Conservation (phyloP, 208 protist species). For the Tritrichomonas musculus region DNA sequence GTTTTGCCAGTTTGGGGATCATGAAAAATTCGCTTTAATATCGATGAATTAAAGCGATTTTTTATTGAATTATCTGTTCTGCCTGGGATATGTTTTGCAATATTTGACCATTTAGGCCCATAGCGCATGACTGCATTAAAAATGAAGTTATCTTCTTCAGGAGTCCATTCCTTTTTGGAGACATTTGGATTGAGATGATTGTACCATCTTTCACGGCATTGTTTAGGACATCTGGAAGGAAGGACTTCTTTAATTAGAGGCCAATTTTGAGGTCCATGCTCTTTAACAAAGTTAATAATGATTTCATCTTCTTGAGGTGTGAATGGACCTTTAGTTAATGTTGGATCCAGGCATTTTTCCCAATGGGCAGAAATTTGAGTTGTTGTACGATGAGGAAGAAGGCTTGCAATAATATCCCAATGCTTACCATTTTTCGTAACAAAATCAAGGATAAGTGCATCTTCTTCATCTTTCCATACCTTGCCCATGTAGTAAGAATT, state of each 20-base stretch:
- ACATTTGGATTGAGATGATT: slow-evolving; percentile 4
- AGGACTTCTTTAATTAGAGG: not conserved
- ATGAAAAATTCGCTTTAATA: not conserved
- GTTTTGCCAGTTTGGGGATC: too few relatives aligned
- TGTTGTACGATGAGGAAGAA: not conserved
- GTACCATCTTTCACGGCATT: slow-evolving; percentile 11
- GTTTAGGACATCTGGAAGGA: not conserved
- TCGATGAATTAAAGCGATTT: not conserved
- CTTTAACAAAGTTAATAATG: not conserved
- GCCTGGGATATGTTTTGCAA: not conserved
- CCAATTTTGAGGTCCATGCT: slow-evolving; percentile 1
- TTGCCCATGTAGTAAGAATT: too few relatives aligned
- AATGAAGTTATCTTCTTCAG: not conserved
- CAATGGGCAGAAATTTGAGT: not conserved
- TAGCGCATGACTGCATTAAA: not conserved
- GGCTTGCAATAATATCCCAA: not conserved
- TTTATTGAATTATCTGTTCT: not conserved
- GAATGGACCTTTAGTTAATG: not conserved
- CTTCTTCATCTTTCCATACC: too few relatives aligned
- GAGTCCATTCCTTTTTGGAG: not conserved
- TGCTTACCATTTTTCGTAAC: slow-evolving; percentile 22
- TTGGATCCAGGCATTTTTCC: slow-evolving; percentile 16
- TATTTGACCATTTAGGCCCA: not conserved
- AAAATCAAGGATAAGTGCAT: too few relatives aligned
- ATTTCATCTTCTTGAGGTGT: not conserved